Evolutionary conservation across 495 filamentous ascomycete species (phyloP), one percentile per base, ranked within the genome.

Genomic region (Penicillium egyptiacum): DNA sequence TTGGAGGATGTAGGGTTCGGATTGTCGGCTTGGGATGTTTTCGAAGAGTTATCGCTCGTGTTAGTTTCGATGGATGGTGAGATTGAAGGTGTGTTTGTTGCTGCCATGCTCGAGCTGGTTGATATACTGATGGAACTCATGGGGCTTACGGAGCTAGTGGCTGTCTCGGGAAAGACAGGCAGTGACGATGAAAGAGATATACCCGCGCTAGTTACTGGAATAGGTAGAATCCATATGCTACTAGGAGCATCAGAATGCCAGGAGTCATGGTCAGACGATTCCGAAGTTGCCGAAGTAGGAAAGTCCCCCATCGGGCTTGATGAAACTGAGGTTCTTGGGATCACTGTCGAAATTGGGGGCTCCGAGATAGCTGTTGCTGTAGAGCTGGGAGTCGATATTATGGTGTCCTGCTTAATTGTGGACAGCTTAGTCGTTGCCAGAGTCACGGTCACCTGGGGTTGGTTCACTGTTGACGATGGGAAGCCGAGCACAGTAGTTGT

Each of bases 21-120:
- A 9, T 53, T 31, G 19, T 59, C 26, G 28, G 60, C 30, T 3
- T 33, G 10, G 3, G 48, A 22, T 57, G 59, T 31, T 3, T 47
- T 26, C 30, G 51, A 37, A 19, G 47, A 23, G 31, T 8, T 47
- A 37, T 17, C 31, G 25, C 17, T 31, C 7, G 54, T 40, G 22
- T 14, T 17, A 1, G 16, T 44, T 35, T 35, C 45, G 4, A 33
- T n/a, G 3, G 31, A 41, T 50, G 44, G 44, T 11, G 35, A 22
- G 8, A 20, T 50, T 4, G 45, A 23, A 5, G 33, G 25, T 25
- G 33, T 26, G 19, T 6, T 20, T 5, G 44, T 33, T 23, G 54
- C 5, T 30, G 14, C 4, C 5, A 11, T 50, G 45, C 16, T 28
- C 10, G 17, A 30, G 22, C 17, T 48, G 16, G 23, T 28, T 8